Evolutionary conservation across 192 early-diverging fungal species (phyloP).

Genomic region (Dissophora globulifera): DNA sequence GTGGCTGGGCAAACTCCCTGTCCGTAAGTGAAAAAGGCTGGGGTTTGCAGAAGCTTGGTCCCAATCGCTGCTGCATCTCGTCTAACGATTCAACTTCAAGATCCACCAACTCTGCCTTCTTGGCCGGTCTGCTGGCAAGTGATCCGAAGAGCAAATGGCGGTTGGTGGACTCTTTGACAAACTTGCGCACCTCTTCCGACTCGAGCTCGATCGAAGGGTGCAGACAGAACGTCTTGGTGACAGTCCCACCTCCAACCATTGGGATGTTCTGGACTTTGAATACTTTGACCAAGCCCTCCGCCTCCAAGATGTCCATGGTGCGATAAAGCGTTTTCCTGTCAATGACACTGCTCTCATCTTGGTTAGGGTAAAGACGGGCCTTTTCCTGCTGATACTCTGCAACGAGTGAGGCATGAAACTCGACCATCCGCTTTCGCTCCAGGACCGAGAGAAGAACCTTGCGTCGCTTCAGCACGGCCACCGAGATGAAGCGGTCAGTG

Average conservation of each 20-base stretch:
- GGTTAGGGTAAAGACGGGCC: slow-evolving; percentile 11
- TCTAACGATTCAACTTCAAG: slow-evolving; percentile 56
- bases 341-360: slow-evolving; percentile 41
- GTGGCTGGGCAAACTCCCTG: background rate
- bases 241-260: slow-evolving; percentile 53
- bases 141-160: slow-evolving; percentile 52
- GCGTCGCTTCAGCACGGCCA: slow-evolving; percentile 28
- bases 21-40: slow-evolving; percentile 12
- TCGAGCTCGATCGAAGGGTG: slow-evolving; percentile 49
- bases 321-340: slow-evolving; percentile 67
- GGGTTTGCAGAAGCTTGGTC: slow-evolving; percentile 12
- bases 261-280: slow-evolving; percentile 58
- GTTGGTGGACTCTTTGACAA: slow-evolving; percentile 53
- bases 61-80: slow-evolving; percentile 53
- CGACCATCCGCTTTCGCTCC: slow-evolving; percentile 52
- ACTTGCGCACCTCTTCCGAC: slow-evolving; percentile 55
- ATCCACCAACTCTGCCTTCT: slow-evolving; percentile 21
- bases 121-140: slow-evolving; percentile 16
- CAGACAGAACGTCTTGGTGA: slow-evolving; percentile 57
- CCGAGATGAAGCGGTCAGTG: slow-evolving; percentile 33
- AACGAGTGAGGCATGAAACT: slow-evolving; percentile 42
- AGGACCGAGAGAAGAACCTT: slow-evolving; percentile 45
- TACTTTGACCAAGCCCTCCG: slow-evolving; percentile 53
- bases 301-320: slow-evolving; percentile 55
- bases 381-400: slow-evolving; percentile 45